Conservation (phyloP, 1,284 basidiomycete species). For the Boletellus deceptivus region DNA sequence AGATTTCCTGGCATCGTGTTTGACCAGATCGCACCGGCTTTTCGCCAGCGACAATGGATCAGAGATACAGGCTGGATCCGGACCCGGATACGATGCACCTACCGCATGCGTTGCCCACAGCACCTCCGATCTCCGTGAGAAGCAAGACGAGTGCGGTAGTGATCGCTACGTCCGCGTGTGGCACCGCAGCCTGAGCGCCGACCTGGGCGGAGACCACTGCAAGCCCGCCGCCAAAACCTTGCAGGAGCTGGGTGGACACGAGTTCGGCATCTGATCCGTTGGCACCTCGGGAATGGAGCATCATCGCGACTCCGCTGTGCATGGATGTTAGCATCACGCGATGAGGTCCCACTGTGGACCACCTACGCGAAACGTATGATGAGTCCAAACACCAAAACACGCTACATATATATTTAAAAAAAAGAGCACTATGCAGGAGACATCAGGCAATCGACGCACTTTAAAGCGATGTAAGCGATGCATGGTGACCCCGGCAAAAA, state of each 20-base stretch:
- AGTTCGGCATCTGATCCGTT: conserved; percentile 58
- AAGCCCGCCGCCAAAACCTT: conserved; percentile 79
- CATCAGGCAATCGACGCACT: conserved; percentile 16
- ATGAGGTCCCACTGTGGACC: conserved; percentile 10
- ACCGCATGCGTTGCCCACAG: conserved; percentile 68
- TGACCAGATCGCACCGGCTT: conserved; percentile 50
- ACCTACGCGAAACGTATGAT: conserved; percentile 56
- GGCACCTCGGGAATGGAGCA: conserved; percentile 71
- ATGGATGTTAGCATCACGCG: conserved; percentile 13
- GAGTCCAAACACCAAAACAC: conserved; percentile 64
- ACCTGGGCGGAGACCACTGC: conserved; percentile 70
- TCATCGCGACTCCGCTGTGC: conserved; percentile 61
- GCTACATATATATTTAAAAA: conserved; percentile 33
- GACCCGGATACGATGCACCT: conserved; percentile 19
- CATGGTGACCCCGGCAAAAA: conserved; percentile 58
- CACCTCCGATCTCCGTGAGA: conserved; percentile 76
- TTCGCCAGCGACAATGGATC: not conserved
- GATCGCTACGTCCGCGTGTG: conserved; percentile 75
- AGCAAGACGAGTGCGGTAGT: conserved; percentile 81
- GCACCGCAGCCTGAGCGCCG: conserved; percentile 75
- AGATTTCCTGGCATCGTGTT: conserved; percentile 52
- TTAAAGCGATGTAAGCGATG: conserved; percentile 56
- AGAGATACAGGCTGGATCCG: not conserved
- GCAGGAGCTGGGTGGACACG: conserved; percentile 72
- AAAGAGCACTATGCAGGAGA: not conserved